Conservation (phyloP, 176 grass and related monocot genomes). For the Dendrocalamus sinicus region DNA sequence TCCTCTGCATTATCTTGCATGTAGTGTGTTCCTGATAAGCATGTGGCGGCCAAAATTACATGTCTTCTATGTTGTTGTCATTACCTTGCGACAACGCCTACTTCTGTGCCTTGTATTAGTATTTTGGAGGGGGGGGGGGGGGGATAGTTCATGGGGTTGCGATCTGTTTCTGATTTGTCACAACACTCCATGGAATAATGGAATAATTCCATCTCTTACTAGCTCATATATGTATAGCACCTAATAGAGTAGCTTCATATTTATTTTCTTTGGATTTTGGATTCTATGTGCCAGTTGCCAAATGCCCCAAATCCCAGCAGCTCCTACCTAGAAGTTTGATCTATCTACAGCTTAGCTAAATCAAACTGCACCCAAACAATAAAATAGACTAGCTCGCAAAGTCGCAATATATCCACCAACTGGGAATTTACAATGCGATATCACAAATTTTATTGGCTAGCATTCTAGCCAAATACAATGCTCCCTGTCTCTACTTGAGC, state of each 20-base stretch:
- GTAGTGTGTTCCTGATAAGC: neutral
- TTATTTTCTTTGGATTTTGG: neutral
- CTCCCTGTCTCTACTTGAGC: neutral
- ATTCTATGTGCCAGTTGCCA: neutral
- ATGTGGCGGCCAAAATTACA: neutral
- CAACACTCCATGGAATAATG: too few relatives aligned
- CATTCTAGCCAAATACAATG: neutral
- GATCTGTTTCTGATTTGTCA: neutral
- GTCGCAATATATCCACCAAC: neutral
- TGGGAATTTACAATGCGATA: neutral
- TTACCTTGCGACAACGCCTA: neutral
- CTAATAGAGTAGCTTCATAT: neutral
- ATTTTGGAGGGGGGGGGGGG: neutral
- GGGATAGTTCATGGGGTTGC: neutral
- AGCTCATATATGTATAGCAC: neutral
- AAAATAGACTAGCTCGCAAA: neutral
- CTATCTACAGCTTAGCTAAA: neutral
- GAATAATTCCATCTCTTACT: neutral
- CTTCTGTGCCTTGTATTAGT: neutral
- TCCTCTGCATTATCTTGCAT: neutral
- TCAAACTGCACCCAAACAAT: neutral
- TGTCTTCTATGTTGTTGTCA: neutral
- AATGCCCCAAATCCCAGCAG: neutral
- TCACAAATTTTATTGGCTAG: neutral
- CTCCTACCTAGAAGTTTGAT: neutral